Conservation (phyloP, 371 early-diverging fungal genomes). For the Capillidium rhysosporum region DNA sequence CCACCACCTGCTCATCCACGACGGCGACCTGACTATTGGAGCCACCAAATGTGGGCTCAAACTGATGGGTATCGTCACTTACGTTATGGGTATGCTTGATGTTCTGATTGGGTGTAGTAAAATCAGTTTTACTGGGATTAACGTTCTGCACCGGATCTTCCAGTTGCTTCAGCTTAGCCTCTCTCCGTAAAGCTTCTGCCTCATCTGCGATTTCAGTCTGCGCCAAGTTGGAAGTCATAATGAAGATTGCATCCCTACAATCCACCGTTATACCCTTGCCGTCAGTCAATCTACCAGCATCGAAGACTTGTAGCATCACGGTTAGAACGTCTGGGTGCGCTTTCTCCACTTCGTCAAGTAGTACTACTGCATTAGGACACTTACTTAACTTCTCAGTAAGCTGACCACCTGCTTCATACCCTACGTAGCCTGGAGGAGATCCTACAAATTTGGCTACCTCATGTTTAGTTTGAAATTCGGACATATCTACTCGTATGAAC, state of each 20-base stretch:
- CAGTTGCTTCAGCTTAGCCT: conserved; percentile 21
- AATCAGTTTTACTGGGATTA: too few relatives aligned
- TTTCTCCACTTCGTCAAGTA: conserved; percentile 86
- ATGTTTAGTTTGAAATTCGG: conserved; percentile 61
- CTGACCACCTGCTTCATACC: conserved; percentile 61
- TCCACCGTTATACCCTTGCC: conserved; percentile 62
- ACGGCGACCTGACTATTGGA: not conserved
- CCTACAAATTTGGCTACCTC: conserved; percentile 73
- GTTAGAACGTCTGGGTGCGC: conserved; percentile 59
- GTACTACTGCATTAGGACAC: conserved; percentile 69
- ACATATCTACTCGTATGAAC: conserved; percentile 81
- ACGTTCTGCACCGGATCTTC: conserved; percentile 13
- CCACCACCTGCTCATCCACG: conserved; percentile 12
- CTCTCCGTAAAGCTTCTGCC: conserved; percentile 25
- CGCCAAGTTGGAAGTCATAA: conserved; percentile 76
- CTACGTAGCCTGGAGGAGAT: conserved; percentile 73
- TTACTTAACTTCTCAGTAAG: conserved; percentile 75
- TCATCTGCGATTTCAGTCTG: conserved; percentile 40
- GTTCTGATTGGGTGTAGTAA: too few relatives aligned
- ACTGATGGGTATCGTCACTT: not conserved
- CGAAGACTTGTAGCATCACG: conserved; percentile 60
- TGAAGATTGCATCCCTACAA: conserved; percentile 83
- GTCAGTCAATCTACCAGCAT: conserved; percentile 79
- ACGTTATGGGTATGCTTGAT: not conserved
- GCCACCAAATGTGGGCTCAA: not conserved